Evolutionary conservation across 345 rosid genomes (phyloP), one percentile per base, ranked within the genome.

Genomic region (Acer negundo): DNA sequence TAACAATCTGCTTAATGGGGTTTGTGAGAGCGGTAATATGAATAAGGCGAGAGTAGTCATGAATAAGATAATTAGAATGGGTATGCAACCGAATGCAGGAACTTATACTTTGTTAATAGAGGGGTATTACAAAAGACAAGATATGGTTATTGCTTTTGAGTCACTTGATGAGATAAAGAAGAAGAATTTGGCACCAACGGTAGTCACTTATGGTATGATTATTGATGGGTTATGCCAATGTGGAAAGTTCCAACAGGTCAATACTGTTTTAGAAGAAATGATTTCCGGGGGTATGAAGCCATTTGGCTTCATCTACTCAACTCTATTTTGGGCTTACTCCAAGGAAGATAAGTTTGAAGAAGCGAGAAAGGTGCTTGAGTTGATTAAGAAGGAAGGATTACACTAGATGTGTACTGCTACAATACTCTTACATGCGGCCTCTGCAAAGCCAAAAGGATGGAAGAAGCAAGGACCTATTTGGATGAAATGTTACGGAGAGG

Each of bases 371-470:
- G 64, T 80, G 72, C 73, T 77, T 11, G 62, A 75, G 42, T 38
- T 23, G 58, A 82, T 82, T 82, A 64, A 42, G 58, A 66, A 62
- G 51, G 40, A 75, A 20, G 71, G 82, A 67, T 78, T 55, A 8
- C 49, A 8, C 85, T 80, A 13, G 85, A 82, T 75, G 80, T 75
- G 12, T 71, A 75, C 28, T 85, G 85, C 76, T 85, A 82, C 51
- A 85, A 82, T 72, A 59, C 78, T 42, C 20, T 80, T 20, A 82
- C 82, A 70, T 59, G 53, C 49, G 87, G 85, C 35, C 82, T 85
- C 26, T 82, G 83, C 76, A 70, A 77, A 75, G 87, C 82, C 40
- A 61, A 70, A 56, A 80, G 71, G 72, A 70, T 82, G 83, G 83
- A 82, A 42, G 81, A 79, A 77, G 87, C 85, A 51, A 82, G 62